Evolutionary conservation across 495 filamentous ascomycete species (phyloP).

Genomic region (Cudoniella acicularis): DNA sequence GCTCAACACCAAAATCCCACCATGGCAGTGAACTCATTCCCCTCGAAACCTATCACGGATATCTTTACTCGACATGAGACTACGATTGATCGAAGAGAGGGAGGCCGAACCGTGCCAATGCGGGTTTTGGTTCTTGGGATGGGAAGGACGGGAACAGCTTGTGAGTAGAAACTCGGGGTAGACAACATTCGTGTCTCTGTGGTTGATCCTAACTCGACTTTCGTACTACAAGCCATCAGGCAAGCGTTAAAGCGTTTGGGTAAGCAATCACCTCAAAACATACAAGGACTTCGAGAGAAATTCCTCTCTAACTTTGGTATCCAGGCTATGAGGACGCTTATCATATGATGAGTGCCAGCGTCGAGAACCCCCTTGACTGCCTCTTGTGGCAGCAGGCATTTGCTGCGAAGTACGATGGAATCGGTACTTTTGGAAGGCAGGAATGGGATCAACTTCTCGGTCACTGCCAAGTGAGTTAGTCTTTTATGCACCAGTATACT

Average conservation of each 20-base stretch:
- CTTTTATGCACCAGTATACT: too few species aligned
- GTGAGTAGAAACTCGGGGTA: too few species aligned
- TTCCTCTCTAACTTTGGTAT: background rate
- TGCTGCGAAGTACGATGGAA: slow-evolving; percentile 59
- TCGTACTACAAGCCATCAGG: too few species aligned
- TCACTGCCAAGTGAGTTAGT: slow-evolving; percentile 48
- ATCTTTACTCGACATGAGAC: slow-evolving; percentile 25
- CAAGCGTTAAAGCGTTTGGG: too few species aligned
- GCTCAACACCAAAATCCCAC: too few species aligned
- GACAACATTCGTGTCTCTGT: too few species aligned
- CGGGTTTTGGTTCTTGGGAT: slow-evolving; percentile 60
- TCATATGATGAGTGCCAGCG: slow-evolving; percentile 63
- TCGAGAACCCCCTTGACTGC: slow-evolving; percentile 57
- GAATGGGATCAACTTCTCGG: slow-evolving; percentile 68
- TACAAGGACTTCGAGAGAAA: background rate
- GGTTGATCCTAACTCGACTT: too few species aligned
- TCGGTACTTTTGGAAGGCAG: slow-evolving; percentile 53
- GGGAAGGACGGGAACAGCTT: slow-evolving; percentile 64
- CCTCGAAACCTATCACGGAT: background rate
- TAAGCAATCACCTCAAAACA: too few species aligned
- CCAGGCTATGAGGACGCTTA: slow-evolving; percentile 61
- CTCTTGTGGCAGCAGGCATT: slow-evolving; percentile 63
- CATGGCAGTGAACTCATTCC: too few species aligned
- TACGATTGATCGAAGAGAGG: slow-evolving; percentile 59
- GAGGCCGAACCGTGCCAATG: slow-evolving; percentile 62